phyloP scores from a whole-genome alignment of 2,329 filamentous ascomycete genomes.

The Phaeosphaeriaceae sp. region DNA sequence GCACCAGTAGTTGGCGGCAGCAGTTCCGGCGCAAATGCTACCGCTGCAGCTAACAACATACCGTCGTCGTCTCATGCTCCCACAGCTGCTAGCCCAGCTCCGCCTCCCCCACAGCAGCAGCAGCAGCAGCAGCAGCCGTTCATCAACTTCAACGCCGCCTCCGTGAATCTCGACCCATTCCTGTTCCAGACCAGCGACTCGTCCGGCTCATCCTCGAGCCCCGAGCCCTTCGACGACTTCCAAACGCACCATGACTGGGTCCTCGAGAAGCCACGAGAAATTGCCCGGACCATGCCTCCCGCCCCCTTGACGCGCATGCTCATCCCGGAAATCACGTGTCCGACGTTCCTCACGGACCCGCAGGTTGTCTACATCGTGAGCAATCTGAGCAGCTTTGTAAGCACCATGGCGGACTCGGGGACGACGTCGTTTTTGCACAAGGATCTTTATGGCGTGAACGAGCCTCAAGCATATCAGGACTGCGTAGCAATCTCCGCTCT shows the following conservation, averaged over 20 bases:
- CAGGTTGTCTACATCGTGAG: slow-evolving; percentile 18
- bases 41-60: neutral
- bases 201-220: slow-evolving; percentile 15
- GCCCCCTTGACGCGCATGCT: slow-evolving; percentile 6
- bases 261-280: neutral
- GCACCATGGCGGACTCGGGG: slow-evolving; percentile 31
- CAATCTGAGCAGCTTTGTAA: slow-evolving; percentile 25
- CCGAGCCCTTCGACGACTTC: slow-evolving; percentile 12
- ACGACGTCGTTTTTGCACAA: slow-evolving; percentile 33
- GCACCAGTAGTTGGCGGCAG: slow-evolving; percentile 10
- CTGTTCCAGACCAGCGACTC: slow-evolving; percentile 11
- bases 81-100: no score
- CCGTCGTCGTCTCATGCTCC: neutral
- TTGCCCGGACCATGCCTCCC: neutral
- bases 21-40: slow-evolving; percentile 6
- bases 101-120: no score
- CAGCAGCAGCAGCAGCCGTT: slow-evolving; percentile 1
- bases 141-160: slow-evolving; percentile 3
- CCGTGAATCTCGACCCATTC: slow-evolving; percentile 11
- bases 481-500: slow-evolving; percentile 32
- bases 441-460: slow-evolving; percentile 24
- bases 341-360: slow-evolving; percentile 23
- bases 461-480: slow-evolving; percentile 37
- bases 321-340: slow-evolving; percentile 24
- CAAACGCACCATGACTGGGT: slow-evolving; percentile 11